Evolutionary conservation across 257 asterid species (phyloP).

Genomic region (Dorcoceras hygrometricum): DNA sequence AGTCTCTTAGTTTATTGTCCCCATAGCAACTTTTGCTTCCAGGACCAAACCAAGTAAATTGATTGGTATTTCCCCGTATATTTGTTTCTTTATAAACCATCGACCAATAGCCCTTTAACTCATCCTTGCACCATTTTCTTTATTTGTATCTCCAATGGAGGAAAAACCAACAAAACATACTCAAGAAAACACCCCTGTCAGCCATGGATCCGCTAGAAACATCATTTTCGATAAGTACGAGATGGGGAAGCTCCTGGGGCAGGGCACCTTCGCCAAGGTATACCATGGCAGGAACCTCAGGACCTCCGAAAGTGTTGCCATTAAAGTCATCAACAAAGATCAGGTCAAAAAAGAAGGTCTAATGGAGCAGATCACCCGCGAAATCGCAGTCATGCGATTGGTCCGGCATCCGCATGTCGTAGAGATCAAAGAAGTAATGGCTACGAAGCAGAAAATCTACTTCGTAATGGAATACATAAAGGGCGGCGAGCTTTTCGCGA

Average conservation of each 20-base stretch:
- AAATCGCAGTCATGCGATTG: constrained; percentile 67
- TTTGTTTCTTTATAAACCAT: too few relatives aligned
- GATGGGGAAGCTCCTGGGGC: constrained; percentile 69
- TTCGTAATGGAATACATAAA: constrained; percentile 68
- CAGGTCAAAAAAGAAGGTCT: constrained; percentile 49
- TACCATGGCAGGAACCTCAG: constrained; percentile 51
- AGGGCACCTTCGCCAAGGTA: constrained; percentile 84
- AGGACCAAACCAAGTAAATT: not conserved
- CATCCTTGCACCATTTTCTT: not conserved
- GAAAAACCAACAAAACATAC: constrained; percentile 13
- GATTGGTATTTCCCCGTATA: not conserved
- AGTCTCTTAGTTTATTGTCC: not conserved
- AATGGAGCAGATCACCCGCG: constrained; percentile 68
- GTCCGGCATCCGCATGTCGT: constrained; percentile 83
- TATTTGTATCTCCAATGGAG: not conserved
- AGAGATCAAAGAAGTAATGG: constrained; percentile 73
- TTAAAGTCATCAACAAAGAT: constrained; percentile 68
- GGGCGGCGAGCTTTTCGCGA: constrained; percentile 82
- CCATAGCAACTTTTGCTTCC: not conserved
- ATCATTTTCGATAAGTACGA: constrained; percentile 70
- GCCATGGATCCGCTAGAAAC: constrained; percentile 23
- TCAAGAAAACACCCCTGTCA: constrained; percentile 13
- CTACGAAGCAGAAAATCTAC: constrained; percentile 69
- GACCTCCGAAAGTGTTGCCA: constrained; percentile 66
- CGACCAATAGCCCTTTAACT: not conserved